phyloP scores from a whole-genome alignment of 495 filamentous ascomycete species.

The Trichoderma orchidacearum region DNA sequence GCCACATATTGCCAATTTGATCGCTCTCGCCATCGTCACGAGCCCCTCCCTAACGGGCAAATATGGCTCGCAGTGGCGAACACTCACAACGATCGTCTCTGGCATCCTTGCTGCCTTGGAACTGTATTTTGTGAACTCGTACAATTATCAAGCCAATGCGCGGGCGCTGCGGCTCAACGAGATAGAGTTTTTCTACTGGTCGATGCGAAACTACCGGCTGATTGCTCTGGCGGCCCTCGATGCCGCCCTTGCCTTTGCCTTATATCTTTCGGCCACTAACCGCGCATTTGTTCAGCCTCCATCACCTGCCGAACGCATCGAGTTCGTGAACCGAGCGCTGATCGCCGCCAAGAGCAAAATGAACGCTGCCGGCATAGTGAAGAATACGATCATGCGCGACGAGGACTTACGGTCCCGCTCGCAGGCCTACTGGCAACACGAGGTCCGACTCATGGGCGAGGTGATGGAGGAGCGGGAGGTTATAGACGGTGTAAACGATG shows the following conservation, averaged over 20 bases:
- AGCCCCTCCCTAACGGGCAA: constrained; percentile 36
- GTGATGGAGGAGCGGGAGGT: constrained; percentile 49
- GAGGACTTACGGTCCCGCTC: constrained; percentile 31
- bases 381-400: constrained; percentile 40
- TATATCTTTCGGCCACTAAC: constrained; percentile 69
- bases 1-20: constrained; percentile 67
- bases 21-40: constrained; percentile 37
- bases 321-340: constrained; percentile 23
- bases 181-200: constrained; percentile 56
- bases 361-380: constrained; percentile 37
- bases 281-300: constrained; percentile 37
- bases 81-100: constrained; percentile 47
- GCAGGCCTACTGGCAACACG: constrained; percentile 37
- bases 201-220: constrained; percentile 42
- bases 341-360: constrained; percentile 26
- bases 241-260: constrained; percentile 36
- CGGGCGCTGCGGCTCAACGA: constrained; percentile 42
- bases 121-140: constrained; percentile 40
- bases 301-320: constrained; percentile 32
- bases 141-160: constrained; percentile 47
- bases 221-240: constrained; percentile 49
- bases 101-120: constrained; percentile 49
- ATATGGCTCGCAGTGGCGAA: constrained; percentile 53
- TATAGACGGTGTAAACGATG: constrained; percentile 40
- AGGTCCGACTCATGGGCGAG: constrained; percentile 39